A percentile compares a stretch with the other conserved stretches of the same genome.
Conservation (phyloP, 768 basidiomycete species). For the Harrya chromipes region DNA sequence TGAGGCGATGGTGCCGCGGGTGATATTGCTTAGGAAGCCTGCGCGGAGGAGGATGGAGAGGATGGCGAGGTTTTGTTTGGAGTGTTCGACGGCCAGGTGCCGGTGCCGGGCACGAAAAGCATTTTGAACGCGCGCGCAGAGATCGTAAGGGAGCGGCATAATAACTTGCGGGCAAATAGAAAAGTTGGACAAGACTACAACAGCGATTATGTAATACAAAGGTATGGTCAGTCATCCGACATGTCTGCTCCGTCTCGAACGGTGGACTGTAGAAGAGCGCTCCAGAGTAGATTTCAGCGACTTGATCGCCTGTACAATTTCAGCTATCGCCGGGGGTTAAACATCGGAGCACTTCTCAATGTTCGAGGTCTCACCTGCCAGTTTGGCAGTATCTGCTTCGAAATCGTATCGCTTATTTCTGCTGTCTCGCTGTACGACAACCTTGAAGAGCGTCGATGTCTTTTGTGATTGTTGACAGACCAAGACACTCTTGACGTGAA, state of each 20-base stretch:
- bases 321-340: constrained; percentile 40
- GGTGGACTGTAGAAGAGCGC: constrained; percentile 59
- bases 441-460: constrained; percentile 80
- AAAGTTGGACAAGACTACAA: background rate
- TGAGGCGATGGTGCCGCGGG: constrained; percentile 66
- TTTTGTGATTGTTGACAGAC: constrained; percentile 83
- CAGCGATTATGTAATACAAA: constrained; percentile 19
- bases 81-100: constrained; percentile 74
- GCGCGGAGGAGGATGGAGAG: constrained; percentile 88
- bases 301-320: constrained; percentile 75
- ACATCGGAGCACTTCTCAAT: background rate
- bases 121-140: constrained; percentile 90
- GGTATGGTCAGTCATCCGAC: constrained; percentile 42
- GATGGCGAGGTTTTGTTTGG: constrained; percentile 87
- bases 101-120: constrained; percentile 86
- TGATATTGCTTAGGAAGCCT: constrained; percentile 82
- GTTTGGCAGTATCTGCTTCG: constrained; percentile 84
- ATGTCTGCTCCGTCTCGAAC: constrained; percentile 61
- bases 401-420: constrained; percentile 94
- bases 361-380: constrained; percentile 56
- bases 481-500: constrained; percentile 85
- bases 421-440: constrained; percentile 72
- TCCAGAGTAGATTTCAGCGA: constrained; percentile 63
- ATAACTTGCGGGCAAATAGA: background rate
- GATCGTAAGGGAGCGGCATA: constrained; percentile 69